Evolutionary conservation across 2,329 filamentous ascomycete genomes (phyloP).

Genomic region (Monascus ruber): DNA sequence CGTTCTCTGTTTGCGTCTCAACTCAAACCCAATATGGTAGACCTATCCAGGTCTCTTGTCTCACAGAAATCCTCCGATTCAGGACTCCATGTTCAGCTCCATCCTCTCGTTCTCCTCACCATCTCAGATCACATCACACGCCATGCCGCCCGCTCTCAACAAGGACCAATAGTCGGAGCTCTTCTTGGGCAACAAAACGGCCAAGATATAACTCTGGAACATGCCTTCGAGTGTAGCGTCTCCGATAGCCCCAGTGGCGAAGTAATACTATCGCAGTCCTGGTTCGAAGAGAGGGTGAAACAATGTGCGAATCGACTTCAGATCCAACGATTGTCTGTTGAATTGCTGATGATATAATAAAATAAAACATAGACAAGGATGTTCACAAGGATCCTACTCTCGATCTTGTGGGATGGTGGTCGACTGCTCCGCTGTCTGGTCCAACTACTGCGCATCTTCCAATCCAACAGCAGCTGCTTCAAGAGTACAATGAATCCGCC

Average conservation of each 20-base stretch:
- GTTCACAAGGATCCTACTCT: constrained; percentile 77
- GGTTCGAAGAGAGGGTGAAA: constrained; percentile 68
- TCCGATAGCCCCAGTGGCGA: constrained; percentile 41
- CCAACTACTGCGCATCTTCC: constrained; percentile 57
- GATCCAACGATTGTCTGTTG: not conserved
- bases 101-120: constrained; percentile 88
- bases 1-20: not conserved
- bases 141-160: constrained; percentile 65
- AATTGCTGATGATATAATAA: not conserved
- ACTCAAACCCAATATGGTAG: constrained; percentile 34
- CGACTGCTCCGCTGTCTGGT: constrained; percentile 59
- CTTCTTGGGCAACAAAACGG: constrained; percentile 89
- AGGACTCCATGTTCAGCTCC: constrained; percentile 68
- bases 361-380: constrained; percentile 57
- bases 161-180: constrained; percentile 69
- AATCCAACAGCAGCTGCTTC: constrained; percentile 66
- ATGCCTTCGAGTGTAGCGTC: constrained; percentile 75
- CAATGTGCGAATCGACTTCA: constrained; percentile 54
- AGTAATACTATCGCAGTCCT: constrained; percentile 53
- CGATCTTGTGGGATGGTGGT: constrained; percentile 88
- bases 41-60: constrained; percentile 46
- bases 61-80: constrained; percentile 61
- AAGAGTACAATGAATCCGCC: constrained; percentile 70
- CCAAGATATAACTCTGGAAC: constrained; percentile 79
- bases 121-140: constrained; percentile 95